These are phyloP conservation scores for Tilletia indica DNA, from an alignment of 1,284 basidiomycete genomes.

Conservation along the genomic window DNA sequence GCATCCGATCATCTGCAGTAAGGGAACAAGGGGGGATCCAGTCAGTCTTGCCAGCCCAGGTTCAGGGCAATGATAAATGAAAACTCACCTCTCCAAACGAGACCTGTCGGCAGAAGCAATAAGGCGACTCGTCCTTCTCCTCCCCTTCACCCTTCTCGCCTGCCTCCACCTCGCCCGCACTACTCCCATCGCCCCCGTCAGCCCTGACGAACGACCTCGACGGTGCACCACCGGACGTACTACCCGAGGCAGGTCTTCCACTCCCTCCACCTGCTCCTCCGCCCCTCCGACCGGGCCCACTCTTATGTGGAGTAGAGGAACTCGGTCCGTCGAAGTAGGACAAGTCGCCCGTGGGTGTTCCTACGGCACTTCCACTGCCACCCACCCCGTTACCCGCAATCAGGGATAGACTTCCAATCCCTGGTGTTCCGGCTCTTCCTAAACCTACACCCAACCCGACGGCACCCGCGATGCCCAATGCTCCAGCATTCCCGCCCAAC, in stretches of 20 bases:
- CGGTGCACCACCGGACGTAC: background rate
- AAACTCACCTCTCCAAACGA: constrained; percentile 54
- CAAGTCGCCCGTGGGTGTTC: too few relatives aligned
- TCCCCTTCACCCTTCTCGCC: constrained; percentile 23
- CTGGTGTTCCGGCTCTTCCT: background rate
- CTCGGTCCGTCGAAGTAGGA: too few relatives aligned
- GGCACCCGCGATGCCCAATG: too few relatives aligned
- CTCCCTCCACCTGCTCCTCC: background rate
- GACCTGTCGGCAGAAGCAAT: constrained; percentile 54
- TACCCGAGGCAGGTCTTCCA: background rate
- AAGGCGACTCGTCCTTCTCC: constrained; percentile 49
- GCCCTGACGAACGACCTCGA: background rate
- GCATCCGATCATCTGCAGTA: constrained; percentile 29
- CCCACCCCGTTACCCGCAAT: too few relatives aligned
- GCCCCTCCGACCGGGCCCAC: too few relatives aligned
- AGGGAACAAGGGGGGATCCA: background rate
- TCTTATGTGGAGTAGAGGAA: too few relatives aligned
- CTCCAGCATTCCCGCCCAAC: background rate
- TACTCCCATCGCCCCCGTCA: background rate
- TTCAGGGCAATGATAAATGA: constrained; percentile 28
- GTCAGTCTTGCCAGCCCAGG: background rate
- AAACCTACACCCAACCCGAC: background rate
- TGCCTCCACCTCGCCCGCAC: constrained; percentile 3
- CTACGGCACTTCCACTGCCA: too few relatives aligned
- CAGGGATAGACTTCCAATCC: too few relatives aligned